Evolutionary conservation across 192 early-diverging fungal genomes (phyloP).

Genomic region (Coemansia biformis): DNA sequence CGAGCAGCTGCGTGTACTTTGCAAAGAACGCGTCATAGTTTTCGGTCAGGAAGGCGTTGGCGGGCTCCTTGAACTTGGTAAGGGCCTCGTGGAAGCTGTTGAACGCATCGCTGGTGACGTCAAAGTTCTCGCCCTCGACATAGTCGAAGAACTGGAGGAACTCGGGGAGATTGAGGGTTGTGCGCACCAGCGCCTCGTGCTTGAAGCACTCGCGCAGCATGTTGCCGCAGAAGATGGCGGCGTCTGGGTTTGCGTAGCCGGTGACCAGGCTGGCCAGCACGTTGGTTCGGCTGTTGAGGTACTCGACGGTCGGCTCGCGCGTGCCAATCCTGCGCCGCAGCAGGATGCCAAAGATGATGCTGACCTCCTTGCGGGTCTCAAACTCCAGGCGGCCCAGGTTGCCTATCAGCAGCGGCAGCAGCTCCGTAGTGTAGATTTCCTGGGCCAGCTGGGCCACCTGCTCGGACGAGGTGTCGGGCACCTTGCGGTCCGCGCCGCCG

Average conservation of each 20-base stretch:
- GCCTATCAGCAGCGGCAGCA: constrained; percentile 80
- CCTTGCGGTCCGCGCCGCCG: constrained; percentile 73
- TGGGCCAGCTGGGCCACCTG: constrained; percentile 89
- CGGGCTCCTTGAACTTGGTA: constrained; percentile 89
- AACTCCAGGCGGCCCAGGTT: constrained; percentile 94
- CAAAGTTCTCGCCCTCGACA: constrained; percentile 96
- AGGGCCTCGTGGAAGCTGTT: constrained; percentile 96
- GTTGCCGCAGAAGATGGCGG: constrained; percentile 96
- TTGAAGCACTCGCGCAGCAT: constrained; percentile 95
- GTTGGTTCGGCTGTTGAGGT: constrained; percentile 77
- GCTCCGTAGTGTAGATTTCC: constrained; percentile 89
- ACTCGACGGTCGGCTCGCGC: constrained; percentile 94
- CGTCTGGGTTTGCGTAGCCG: constrained; percentile 95
- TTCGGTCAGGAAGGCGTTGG: constrained; percentile 78
- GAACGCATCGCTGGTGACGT: constrained; percentile 97
- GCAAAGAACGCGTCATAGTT: constrained; percentile 80
- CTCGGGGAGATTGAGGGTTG: constrained; percentile 73
- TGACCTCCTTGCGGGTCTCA: constrained; percentile 88
- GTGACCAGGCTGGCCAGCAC: constrained; percentile 76
- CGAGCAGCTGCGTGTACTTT: constrained; percentile 71
- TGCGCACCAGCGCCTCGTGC: constrained; percentile 84
- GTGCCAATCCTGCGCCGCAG: constrained; percentile 91
- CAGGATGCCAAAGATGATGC: constrained; percentile 95
- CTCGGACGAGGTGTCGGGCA: constrained; percentile 62
- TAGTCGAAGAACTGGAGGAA: constrained; percentile 96